phyloP scores from a whole-genome alignment of 768 basidiomycete species.

The Aureoboletus auriporus region DNA sequence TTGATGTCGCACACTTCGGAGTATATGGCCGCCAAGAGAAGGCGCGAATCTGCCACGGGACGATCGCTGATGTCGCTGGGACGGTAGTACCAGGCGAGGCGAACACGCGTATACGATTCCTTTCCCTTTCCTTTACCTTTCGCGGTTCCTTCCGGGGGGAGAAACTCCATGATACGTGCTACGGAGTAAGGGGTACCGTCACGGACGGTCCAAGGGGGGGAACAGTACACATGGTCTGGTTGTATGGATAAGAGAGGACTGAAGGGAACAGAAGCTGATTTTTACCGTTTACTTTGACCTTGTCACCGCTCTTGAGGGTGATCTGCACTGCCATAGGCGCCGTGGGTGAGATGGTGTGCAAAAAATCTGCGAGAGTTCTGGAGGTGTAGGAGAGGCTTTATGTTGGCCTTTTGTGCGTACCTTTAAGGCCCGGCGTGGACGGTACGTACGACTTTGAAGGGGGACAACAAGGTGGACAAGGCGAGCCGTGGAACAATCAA shows the following conservation, averaged over 20 bases:
- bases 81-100: conserved; percentile 95
- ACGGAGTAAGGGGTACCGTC: conserved; percentile 96
- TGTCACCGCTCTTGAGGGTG: conserved; percentile 77
- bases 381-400: conserved; percentile 1
- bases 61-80: conserved; percentile 94
- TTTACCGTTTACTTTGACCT: conserved; percentile 85
- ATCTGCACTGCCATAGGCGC: conserved; percentile 32
- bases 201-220: conserved; percentile 85
- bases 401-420: conserved; percentile 23
- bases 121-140: conserved; percentile 65
- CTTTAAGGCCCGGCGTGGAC: conserved; percentile 16
- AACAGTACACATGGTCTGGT: conserved; percentile 95
- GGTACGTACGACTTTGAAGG: conserved; percentile 19
- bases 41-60: conserved; percentile 82
- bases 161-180: conserved; percentile 95
- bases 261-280: conserved; percentile 14
- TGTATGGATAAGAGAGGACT: conserved; percentile 14
- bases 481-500: conserved; percentile 29
- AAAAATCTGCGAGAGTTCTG: conserved; percentile 25
- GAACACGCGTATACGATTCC: conserved; percentile 75
- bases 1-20: conserved; percentile 94
- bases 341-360: conserved; percentile 13
- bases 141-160: conserved; percentile 71
- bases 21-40: conserved; percentile 93
- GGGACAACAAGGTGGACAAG: conserved; percentile 34